These are phyloP conservation scores for Populus euphratica DNA, from an alignment of 345 rosid genomes.

Conservation along the genomic window DNA sequence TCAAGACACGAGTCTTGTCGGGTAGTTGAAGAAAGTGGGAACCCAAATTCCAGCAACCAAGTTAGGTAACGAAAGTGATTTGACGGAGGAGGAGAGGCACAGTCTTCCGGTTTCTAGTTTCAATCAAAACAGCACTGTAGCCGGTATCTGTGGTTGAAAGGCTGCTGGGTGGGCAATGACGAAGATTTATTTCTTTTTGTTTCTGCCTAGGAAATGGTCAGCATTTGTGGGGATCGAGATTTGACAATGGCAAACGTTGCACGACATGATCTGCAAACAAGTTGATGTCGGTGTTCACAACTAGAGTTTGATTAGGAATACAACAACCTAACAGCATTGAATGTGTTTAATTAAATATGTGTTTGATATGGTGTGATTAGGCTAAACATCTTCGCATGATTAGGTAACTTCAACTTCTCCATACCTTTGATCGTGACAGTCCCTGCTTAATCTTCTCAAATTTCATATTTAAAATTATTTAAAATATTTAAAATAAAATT, in stretches of 20 bases:
- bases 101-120: not conserved
- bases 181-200: not conserved
- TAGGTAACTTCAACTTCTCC: too few species aligned
- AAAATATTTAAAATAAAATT: too few species aligned
- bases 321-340: not conserved
- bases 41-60: too few species aligned
- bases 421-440: too few species aligned
- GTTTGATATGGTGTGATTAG: too few species aligned
- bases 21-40: too few species aligned
- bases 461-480: too few species aligned
- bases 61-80: not conserved
- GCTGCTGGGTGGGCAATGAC: not conserved
- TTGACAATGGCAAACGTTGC: conserved; percentile 9
- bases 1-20: too few species aligned
- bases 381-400: too few species aligned
- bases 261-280: not conserved
- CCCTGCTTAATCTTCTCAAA: too few species aligned
- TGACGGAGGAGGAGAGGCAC: not conserved
- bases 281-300: not conserved
- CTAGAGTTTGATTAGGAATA: not conserved
- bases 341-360: too few species aligned
- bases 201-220: not conserved
- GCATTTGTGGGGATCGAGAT: conserved; percentile 1
- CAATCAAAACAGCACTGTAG: not conserved
- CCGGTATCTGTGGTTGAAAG: not conserved